Base-by-base conservation (phyloP, 208 protist species). In the Naegleria fowleri region DNA sequence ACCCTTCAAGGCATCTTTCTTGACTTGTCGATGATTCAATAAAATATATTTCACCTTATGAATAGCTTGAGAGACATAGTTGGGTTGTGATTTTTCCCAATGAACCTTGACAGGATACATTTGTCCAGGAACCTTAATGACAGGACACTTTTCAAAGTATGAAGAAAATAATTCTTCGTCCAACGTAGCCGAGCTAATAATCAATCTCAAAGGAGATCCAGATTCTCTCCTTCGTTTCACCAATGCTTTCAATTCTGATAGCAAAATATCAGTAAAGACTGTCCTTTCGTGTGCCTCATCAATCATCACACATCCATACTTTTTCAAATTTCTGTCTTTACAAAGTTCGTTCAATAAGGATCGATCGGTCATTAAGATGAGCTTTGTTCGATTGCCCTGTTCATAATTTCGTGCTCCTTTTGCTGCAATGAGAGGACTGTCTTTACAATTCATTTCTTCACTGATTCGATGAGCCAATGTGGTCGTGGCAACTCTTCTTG, bases 1-100 rank as follows among this genome's bases (percentile, higher is more conserved):
- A 19, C 96, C 96, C 2, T n/a, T 15, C 33, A 92, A 93, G 90
- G 98, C 94, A 2, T 89, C 13, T 1, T 4, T 13, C 38, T 25
- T 90, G 90, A 91, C 98, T 94, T 39, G 15, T 25, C 36, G 39
- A 43, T 40, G 7, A 19, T 95, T 96, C 4, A 97, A 59, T 90
- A 98, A 96, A 83, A 98, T 95, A 93, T 98, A 96, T 0, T 98
- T 92, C 22, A 96, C 95, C 1, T 96, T 97, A 5, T 97, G 93
- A 33, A 98, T 90, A 0, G 92, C 90, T 0, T 96, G 96, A 76
- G 98, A 95, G 0, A 98, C 90, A 91, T 98, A 98, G 91, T 98
- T 96, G 91, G 98, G 96, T 91, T 98, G 96, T 15, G 97, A 97
- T 67, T 94, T 94, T 91, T 97, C 95, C 92, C 98, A 98, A 86